Evolutionary conservation across 257 asterid genomes (phyloP).

Genomic region (Voacanga thouarsii): DNA sequence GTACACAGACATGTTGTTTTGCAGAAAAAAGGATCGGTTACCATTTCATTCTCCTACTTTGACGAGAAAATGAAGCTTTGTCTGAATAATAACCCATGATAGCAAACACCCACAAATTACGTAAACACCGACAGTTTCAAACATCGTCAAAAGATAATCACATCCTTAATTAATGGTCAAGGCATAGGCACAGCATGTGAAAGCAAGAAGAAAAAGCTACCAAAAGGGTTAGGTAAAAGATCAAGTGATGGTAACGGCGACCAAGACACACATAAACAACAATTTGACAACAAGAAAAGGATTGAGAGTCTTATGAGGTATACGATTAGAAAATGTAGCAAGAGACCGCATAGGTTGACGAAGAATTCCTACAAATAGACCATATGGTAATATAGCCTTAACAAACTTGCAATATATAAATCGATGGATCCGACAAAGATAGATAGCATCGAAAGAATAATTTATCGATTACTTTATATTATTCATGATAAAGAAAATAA

Average conservation of each 20-base stretch:
- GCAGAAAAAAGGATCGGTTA: too few relatives aligned
- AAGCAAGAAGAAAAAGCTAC: neutral
- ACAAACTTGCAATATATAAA: neutral
- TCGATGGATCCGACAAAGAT: slow-evolving; percentile 26
- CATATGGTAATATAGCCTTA: neutral
- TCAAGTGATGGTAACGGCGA: neutral
- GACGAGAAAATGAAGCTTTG: too few relatives aligned
- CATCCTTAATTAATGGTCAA: neutral
- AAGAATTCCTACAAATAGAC: neutral
- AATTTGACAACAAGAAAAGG: neutral
- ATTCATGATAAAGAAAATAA: slow-evolving; percentile 11
- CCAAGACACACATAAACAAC: neutral
- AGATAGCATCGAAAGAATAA: slow-evolving; percentile 10
- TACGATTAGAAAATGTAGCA: neutral
- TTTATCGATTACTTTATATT: slow-evolving; percentile 17
- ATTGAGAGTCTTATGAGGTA: neutral
- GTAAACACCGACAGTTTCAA: slow-evolving; percentile 4
- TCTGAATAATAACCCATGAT: neutral
- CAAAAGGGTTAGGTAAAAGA: neutral
- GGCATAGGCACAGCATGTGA: slow-evolving; percentile 30
- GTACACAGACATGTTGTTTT: too few relatives aligned
- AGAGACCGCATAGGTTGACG: neutral
- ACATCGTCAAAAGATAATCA: neutral
- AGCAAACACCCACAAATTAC: neutral
- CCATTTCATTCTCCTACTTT: too few relatives aligned